phyloP scores from a whole-genome alignment of 2,329 filamentous ascomycete species.

The Paraconiothyrium sp. region DNA sequence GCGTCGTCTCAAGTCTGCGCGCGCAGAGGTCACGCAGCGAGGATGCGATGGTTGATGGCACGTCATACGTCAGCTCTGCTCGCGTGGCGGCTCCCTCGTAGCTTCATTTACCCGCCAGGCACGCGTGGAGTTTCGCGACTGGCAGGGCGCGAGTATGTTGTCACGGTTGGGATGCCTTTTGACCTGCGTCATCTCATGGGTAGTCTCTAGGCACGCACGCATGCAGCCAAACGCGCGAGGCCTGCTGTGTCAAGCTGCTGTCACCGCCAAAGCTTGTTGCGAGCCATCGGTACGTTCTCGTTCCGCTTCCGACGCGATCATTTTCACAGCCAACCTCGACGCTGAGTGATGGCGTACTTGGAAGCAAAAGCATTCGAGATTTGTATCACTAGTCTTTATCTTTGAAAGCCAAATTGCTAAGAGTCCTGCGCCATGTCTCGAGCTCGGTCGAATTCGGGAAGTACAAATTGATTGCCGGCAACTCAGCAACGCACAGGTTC shows the following conservation, averaged over 20 bases:
- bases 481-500: too few species aligned
- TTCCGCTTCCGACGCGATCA: slow-evolving; percentile 4
- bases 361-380: too few species aligned
- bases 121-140: slow-evolving; percentile 1
- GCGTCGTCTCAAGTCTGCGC: neutral
- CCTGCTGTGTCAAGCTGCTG: neutral
- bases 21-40: slow-evolving; percentile 13
- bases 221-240: slow-evolving; percentile 2
- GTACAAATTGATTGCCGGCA: too few species aligned
- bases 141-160: neutral
- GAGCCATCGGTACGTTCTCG: neutral
- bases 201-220: neutral
- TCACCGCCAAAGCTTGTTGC: neutral
- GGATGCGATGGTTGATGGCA: slow-evolving; percentile 11
- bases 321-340: neutral
- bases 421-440: too few species aligned
- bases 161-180: neutral
- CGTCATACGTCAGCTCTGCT: slow-evolving; percentile 9
- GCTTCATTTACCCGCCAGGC: slow-evolving; percentile 10
- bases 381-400: too few species aligned
- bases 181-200: neutral
- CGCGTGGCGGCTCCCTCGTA: slow-evolving; percentile 9
- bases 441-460: too few species aligned
- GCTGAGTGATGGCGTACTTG: too few species aligned
- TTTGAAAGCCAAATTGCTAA: too few species aligned